Base-by-base conservation (phyloP, 1,284 basidiomycete species). In the Cutaneotrichosporon dermatis region DNA sequence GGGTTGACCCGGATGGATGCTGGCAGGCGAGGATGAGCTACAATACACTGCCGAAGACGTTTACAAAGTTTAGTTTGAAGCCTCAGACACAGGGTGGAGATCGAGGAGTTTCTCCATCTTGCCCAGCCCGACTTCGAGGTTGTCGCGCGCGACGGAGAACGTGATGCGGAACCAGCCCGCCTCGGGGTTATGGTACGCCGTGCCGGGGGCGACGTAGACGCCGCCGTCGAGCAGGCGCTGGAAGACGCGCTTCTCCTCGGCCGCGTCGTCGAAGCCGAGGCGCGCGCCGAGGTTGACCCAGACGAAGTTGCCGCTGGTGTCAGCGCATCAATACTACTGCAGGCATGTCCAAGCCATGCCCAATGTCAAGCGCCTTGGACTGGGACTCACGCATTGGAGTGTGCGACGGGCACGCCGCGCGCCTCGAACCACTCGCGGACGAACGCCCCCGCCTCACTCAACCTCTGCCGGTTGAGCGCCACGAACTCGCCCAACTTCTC, bases 191-290 rank as follows among this genome's bases (percentile, higher is more conserved):
- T 76, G 74, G 58, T 76, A 76, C 34, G 71, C 74, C 6, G 66
- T 67, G 0, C 74, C 74, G 2, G 74, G 74, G 4, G 72, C 73
- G 39, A 77, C 71, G 52, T 78, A 78, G 11, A 78, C 74, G 12
- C 76, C 73, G 33, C 71, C 71, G 49, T 76, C 75, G 9, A 78
- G 66, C 36, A 77, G 60, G 33, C 57, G 63, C 63, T 77, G 74
- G 64, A 78, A 78, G 11, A 76, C 66, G 48, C 62, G 65, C 65
- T 74, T 75, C 67, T 77, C 76, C 58, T 69, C 69, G 8, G 45
- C 57, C 0, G 64, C 65, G 35, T 70, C 69, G 33, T 52, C 52
- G 63, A 73, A 76, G 2, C 69, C 73, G 7, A 78, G 56, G 11
- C 60, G 57, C 3, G 44, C 62, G 11, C 73, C 75, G 4, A 77